Percentiles rank a stretch among this genome's conserved stretches.
Conservation (phyloP, 2,329 filamentous ascomycete species). For the Xylariomycetidae sp. region DNA sequence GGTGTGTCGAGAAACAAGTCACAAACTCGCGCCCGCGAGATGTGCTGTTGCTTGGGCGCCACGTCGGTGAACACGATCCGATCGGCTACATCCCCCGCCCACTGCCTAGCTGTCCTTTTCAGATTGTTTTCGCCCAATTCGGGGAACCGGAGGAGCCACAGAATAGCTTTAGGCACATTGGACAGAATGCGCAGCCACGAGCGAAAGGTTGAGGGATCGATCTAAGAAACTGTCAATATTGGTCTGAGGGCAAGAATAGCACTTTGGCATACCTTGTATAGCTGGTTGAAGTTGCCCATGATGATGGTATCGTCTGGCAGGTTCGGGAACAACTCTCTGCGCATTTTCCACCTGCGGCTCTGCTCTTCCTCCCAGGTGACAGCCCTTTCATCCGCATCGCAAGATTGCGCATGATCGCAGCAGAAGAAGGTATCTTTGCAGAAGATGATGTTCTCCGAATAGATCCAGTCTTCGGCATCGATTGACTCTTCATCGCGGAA, state of each 20-base stretch:
- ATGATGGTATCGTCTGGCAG: slow-evolving; percentile 81
- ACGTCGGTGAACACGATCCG: slow-evolving; percentile 95
- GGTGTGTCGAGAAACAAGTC: slow-evolving; percentile 96
- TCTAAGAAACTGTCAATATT: slow-evolving; percentile 45
- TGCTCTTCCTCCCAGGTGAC: slow-evolving; percentile 83
- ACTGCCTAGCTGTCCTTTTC: slow-evolving; percentile 68
- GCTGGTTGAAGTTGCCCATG: slow-evolving; percentile 94
- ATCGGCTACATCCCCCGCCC: slow-evolving; percentile 83
- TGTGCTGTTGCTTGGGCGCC: slow-evolving; percentile 89
- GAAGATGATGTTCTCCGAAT: slow-evolving; percentile 94
- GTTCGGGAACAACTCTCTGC: slow-evolving; percentile 82
- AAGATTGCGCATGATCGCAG: slow-evolving; percentile 91
- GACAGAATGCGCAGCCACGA: slow-evolving; percentile 91
- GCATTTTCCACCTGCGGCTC: slow-evolving; percentile 79
- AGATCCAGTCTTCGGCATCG: slow-evolving; percentile 77
- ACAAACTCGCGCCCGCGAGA: slow-evolving; percentile 82
- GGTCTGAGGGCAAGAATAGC: not conserved
- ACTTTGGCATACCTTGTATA: slow-evolving; percentile 80
- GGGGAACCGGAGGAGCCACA: slow-evolving; percentile 96
- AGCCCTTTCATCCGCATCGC: slow-evolving; percentile 60
- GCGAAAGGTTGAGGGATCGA: slow-evolving; percentile 93
- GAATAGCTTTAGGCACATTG: slow-evolving; percentile 75
- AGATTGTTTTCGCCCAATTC: slow-evolving; percentile 87
- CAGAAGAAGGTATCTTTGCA: slow-evolving; percentile 96
- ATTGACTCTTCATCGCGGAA: slow-evolving; percentile 61